Base-by-base conservation (phyloP, 2,329 filamentous ascomycete genomes). In the Ramichloridium luteum region DNA sequence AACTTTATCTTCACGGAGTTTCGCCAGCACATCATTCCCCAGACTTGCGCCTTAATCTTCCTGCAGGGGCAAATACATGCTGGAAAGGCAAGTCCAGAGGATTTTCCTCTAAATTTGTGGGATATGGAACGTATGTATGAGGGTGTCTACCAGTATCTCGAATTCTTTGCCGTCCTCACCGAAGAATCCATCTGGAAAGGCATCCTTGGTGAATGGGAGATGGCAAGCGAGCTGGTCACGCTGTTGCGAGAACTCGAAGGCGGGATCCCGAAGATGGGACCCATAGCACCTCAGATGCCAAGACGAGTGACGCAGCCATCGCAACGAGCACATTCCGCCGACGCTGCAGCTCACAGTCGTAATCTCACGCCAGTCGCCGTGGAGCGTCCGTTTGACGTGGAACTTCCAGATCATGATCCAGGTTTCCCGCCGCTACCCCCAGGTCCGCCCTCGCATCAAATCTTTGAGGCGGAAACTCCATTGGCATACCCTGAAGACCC, bases 101-200 rank as follows among this genome's bases (percentile, higher is more conserved):
- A 94, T 49, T 96, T 94, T 48, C 88, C 88, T 0, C 76, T 94
- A 2, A 92, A 96, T 48, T 71, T 85, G 28, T 96, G 88, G 88
- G 88, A 96, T 49, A 93, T 96, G 80, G 88, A 96, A 54, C 75
- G 88, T 10, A 88, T 92, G 36, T 93, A 93, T 54, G 88, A 96
- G 50, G 88, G 88, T 1, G 74, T 96, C 1, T 84, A 86, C 31
- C 86, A 94, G 55, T 93, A 93, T 51, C 72, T 96, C 2, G 86
- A 94, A 47, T 93, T 96, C 53, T 80, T 94, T 32, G 84, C 80
- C 11, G 86, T 90, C 0, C 72, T 93, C 16, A 85, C 83, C 0
- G 86, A 93, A 50, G 80, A 88, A 47, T 70, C 77, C 26, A 78
- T 83, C 30, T 84, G 84, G 64, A 82, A 92, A 40, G 70, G 74